Evolutionary conservation across 2,329 filamentous ascomycete genomes (phyloP).

Genomic region (Exophiala sp.): DNA sequence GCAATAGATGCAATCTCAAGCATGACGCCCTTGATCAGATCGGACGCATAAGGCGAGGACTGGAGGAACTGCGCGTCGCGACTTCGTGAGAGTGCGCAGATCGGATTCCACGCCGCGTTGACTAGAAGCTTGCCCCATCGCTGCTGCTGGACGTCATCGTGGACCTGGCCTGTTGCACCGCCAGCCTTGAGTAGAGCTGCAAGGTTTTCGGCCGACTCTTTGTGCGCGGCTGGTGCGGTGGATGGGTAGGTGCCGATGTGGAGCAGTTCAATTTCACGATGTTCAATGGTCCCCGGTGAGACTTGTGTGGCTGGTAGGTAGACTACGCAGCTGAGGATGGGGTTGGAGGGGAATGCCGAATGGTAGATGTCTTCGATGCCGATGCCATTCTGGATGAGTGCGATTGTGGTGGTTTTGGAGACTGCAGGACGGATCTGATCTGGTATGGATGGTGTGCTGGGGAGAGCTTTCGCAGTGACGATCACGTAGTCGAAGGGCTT

Average conservation of each 20-base stretch:
- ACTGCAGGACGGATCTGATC: slow-evolving; percentile 39
- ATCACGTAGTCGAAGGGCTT: slow-evolving; percentile 45
- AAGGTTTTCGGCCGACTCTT: slow-evolving; percentile 35
- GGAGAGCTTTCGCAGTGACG: slow-evolving; percentile 44
- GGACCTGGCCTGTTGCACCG: slow-evolving; percentile 45
- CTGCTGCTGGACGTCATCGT: slow-evolving; percentile 51
- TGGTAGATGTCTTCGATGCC: slow-evolving; percentile 54
- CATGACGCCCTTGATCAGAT: slow-evolving; percentile 39
- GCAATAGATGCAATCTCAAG: slow-evolving; percentile 43
- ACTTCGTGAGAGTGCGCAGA: slow-evolving; percentile 51
- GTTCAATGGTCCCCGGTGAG: slow-evolving; percentile 43
- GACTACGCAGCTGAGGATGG: slow-evolving; percentile 52
- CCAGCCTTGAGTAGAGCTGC: slow-evolving; percentile 40
- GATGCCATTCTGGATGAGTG: slow-evolving; percentile 58
- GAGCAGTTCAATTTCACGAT: slow-evolving; percentile 44
- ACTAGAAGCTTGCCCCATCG: slow-evolving; percentile 57
- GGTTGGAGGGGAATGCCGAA: slow-evolving; percentile 45
- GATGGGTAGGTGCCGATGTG: slow-evolving; percentile 49
- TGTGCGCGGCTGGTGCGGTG: slow-evolving; percentile 26
- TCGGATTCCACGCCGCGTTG: slow-evolving; percentile 58
- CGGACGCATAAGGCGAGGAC: slow-evolving; percentile 35
- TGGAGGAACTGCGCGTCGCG: slow-evolving; percentile 50
- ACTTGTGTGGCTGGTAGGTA: slow-evolving; percentile 51
- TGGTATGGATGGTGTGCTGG: slow-evolving; percentile 34
- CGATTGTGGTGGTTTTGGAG: slow-evolving; percentile 44